Conservation (phyloP, 768 basidiomycete genomes). For the Saitozyma podzolica region DNA sequence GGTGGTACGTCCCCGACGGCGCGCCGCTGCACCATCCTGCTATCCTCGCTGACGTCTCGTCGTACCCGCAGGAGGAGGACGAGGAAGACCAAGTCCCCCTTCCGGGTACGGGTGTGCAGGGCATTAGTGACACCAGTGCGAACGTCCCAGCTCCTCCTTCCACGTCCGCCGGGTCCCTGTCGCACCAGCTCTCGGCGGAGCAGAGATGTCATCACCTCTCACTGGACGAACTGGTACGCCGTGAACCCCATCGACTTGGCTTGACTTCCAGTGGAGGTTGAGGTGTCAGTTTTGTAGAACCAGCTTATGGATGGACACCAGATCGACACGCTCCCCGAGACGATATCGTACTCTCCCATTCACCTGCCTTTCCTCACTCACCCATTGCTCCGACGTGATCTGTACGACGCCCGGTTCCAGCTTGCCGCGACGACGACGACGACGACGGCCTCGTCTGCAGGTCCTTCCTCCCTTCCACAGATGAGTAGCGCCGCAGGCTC, state of each 20-base stretch:
- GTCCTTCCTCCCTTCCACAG: neutral
- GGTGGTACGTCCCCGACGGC: conserved; percentile 48
- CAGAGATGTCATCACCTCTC: conserved; percentile 24
- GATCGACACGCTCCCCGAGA: conserved; percentile 68
- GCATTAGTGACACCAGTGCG: no score
- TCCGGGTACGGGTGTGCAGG: no score
- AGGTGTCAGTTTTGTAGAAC: neutral
- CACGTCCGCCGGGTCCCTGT: neutral
- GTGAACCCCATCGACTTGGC: neutral
- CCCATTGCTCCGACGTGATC: conserved; percentile 71
- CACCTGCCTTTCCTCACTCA: conserved; percentile 56
- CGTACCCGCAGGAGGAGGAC: no score
- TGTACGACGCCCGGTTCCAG: conserved; percentile 96
- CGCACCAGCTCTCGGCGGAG: neutral
- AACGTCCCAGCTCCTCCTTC: no score
- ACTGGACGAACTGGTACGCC: conserved; percentile 45
- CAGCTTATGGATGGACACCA: conserved; percentile 46
- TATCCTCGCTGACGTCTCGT: no score
- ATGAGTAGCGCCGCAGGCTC: conserved; percentile 26
- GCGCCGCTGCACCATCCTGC: no score
- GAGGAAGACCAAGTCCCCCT: no score
- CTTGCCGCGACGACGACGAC: conserved; percentile 49
- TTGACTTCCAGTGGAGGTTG: neutral
- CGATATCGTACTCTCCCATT: conserved; percentile 79
- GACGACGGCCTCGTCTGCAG: neutral